Conservation (phyloP, 176 grass and related monocot species). For the Melocanna baccifera region DNA sequence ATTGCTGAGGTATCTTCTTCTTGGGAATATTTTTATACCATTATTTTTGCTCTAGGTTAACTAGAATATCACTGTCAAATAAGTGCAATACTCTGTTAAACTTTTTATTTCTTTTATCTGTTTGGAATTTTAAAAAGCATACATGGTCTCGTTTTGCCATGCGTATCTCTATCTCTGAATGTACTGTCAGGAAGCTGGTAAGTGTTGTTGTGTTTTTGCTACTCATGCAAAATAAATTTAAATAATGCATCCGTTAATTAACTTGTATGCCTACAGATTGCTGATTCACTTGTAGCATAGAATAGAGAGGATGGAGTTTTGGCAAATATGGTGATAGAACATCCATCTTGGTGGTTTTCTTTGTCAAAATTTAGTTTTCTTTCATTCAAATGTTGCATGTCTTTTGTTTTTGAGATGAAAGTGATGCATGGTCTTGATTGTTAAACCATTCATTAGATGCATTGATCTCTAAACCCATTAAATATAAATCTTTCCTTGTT, state of each 20-base stretch:
- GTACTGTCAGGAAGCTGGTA: background rate
- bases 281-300: background rate
- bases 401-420: background rate
- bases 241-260: background rate
- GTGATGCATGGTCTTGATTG: background rate
- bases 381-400: background rate
- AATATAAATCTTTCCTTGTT: too few relatives aligned
- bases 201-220: background rate
- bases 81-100: background rate
- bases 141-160: background rate
- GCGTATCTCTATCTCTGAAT: background rate
- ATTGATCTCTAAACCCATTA: background rate
- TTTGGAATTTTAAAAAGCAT: background rate
- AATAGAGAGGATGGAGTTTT: background rate
- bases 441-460: background rate
- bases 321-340: background rate
- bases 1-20: constrained; percentile 55
- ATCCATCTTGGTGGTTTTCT: background rate
- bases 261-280: background rate
- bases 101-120: background rate
- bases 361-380: too few relatives aligned
- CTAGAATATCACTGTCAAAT: background rate
- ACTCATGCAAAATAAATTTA: background rate
- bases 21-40: background rate
- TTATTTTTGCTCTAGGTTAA: background rate